phyloP scores from a whole-genome alignment of 78 protist species.

The Cavenderia fasciculata region DNA sequence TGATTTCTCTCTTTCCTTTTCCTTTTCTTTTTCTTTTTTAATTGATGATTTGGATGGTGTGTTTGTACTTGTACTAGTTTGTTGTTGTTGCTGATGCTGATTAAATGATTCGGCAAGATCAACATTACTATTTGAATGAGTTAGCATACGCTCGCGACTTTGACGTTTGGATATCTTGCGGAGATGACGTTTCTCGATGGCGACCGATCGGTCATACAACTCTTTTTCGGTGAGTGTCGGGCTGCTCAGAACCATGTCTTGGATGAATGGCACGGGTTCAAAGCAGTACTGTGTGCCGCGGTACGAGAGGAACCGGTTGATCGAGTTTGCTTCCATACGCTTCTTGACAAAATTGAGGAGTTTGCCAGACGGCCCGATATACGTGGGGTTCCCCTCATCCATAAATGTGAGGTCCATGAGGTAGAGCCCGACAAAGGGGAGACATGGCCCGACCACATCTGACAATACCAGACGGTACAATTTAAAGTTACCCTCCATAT shows the following conservation, averaged over 20 bases:
- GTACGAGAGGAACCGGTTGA: slow-evolving; percentile 15
- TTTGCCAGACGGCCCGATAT: neutral
- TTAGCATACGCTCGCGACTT: slow-evolving; percentile 32
- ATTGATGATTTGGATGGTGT: neutral
- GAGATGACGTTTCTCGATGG: slow-evolving; percentile 63
- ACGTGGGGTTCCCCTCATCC: slow-evolving; percentile 79
- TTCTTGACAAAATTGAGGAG: slow-evolving; percentile 73
- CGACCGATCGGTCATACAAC: slow-evolving; percentile 38
- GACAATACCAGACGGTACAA: slow-evolving; percentile 26
- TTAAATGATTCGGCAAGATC: slow-evolving; percentile 4
- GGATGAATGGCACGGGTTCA: slow-evolving; percentile 69
- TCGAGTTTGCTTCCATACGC: slow-evolving; percentile 55
- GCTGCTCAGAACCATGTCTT: slow-evolving; percentile 29
- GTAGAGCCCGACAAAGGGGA: slow-evolving; percentile 71
- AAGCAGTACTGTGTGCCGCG: slow-evolving; percentile 31
- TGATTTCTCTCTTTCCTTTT: neutral
- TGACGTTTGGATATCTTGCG: slow-evolving; percentile 44
- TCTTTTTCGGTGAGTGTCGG: slow-evolving; percentile 29
- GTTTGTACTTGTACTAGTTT: neutral
- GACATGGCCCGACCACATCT: slow-evolving; percentile 29
- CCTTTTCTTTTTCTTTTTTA: neutral
- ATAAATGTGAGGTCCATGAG: slow-evolving; percentile 77
- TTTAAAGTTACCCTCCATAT: slow-evolving; percentile 75
- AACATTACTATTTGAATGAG: slow-evolving; percentile 1
- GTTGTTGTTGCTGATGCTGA: neutral